Base-by-base conservation (phyloP, 306 rosid species). In the Vachellia collinsii region DNA sequence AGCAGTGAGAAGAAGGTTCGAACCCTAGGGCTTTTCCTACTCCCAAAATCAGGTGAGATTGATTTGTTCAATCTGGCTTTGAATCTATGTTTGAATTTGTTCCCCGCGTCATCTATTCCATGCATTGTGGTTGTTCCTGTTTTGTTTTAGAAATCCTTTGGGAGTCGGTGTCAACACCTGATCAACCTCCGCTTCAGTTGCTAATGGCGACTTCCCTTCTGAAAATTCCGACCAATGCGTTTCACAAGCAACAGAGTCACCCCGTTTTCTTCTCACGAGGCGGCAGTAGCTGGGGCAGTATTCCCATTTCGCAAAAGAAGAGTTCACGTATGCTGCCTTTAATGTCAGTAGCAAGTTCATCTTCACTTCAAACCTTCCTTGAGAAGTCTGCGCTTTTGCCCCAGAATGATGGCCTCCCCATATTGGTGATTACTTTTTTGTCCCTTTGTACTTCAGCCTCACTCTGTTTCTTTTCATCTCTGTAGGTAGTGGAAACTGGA, bases 351-450 rank as follows among this genome's bases (percentile, higher is more conserved):
- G 51, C 86, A 38, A 83, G 82, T 25, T 69, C 88, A 11, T 69
- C 88, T 14, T 72, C 87, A 6, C 44, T 83, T 81, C 91, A 83
- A 42, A 78, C 48, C 39, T 86, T 77, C 53, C 85, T 83, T 23
- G 79, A 83, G n/a, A 81, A 80, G 12, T 77, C 91, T 3, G 46
- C 77, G 0, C 85, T 73, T 82, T 80, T 87, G 22, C 0, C 56
- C 4, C 62, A 70, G 25, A 67, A 43, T 43, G 16, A 44, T 8
- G 85, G 76, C 46, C 36, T 65, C 41, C 91, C 91, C n/a, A 78
- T 88, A 50, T 85, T 85, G 91, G 91, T 88, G 38, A 56, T 51
- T 65, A 4, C 39, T 85, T 41, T 69, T 68, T 53, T 13, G 17
- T 6, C 29, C 6, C 41, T 13, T 44, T 72, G 23, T 48, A 14